Base-by-base conservation (phyloP, 306 rosid genomes). In the Acmispon strigosus region DNA sequence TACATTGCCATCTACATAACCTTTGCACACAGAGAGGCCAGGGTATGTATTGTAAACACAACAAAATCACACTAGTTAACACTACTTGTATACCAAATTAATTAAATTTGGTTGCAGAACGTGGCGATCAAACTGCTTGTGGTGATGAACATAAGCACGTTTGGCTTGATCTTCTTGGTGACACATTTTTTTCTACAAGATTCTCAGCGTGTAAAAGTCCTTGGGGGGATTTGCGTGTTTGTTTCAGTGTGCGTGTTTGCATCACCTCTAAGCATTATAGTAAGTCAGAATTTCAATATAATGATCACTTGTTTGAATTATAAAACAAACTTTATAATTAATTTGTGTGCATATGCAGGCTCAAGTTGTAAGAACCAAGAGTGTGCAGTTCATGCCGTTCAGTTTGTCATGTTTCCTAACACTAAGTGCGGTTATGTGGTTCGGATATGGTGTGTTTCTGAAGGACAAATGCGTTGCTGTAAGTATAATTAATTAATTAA, bases 301-400 rank as follows among this genome's bases (percentile, higher is more conserved):
- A 22, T 10, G 16, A 11, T 17, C 5, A 36, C 27, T 13, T 22
- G 16, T 4, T 4, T 22, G 2, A 22, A 19, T 2, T 41, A 37
- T 22, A 20, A n/a, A n/a, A n/a, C n/a, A n/a, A n/a, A 12, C 5
- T 43, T 0, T 5, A 17, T 0, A 10, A 4, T 61, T 17, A 34
- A 32, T 27, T 14, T 1, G 17, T 60, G n/a, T 6, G 2, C 3
- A 2, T 20, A 6, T 81, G 58, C 76, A 91, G 96, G 80, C 83
- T 41, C 85, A 67, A 3, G 99, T 94, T 0, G 74, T 87, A 37
- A 67, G 81, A 69, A 86, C 97, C 3, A 87, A 59, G 52, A 94
- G 99, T 45, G 88, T 86, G 1, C 82, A 91, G 36, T 91, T 74
- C 56, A 91, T 91, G 96, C 91, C 97, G 13, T 82, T 91, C 70